Conservation (phyloP, 805 yeast species). For the Saccharomycopsis oosterbeekiorum region DNA sequence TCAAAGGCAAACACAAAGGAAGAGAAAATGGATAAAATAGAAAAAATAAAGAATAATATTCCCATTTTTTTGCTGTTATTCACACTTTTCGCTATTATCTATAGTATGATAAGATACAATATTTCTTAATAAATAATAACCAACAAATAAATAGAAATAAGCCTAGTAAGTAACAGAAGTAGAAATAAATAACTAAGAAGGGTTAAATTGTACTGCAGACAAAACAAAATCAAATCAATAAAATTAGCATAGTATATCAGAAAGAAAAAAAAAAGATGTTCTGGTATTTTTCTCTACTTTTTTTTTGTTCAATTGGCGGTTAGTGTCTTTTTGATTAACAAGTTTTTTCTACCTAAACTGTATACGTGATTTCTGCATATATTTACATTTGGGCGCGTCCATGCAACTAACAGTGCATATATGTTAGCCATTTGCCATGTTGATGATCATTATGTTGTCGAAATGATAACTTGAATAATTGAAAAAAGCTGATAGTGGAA, state of each 20-base stretch:
- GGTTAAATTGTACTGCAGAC: neutral
- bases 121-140: no score
- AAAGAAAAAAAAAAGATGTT: neutral
- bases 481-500: no score
- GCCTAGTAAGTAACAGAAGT: no score
- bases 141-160: neutral
- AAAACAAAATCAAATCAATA: neutral
- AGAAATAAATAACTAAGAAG: neutral
- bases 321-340: neutral
- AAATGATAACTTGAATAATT: no score
- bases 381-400: neutral
- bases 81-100: neutral
- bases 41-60: neutral
- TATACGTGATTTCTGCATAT: neutral
- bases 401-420: neutral
- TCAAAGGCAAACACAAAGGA: neutral
- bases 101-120: no score
- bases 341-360: neutral
- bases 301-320: neutral
- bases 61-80: neutral
- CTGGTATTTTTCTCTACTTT: neutral
- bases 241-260: neutral
- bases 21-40: neutral
- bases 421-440: no score
- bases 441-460: no score